Percentiles rank a stretch among this genome's conserved stretches.
phyloP scores from a whole-genome alignment of 2,329 filamentous ascomycete species.

The Ophiostoma triangulosporum region DNA sequence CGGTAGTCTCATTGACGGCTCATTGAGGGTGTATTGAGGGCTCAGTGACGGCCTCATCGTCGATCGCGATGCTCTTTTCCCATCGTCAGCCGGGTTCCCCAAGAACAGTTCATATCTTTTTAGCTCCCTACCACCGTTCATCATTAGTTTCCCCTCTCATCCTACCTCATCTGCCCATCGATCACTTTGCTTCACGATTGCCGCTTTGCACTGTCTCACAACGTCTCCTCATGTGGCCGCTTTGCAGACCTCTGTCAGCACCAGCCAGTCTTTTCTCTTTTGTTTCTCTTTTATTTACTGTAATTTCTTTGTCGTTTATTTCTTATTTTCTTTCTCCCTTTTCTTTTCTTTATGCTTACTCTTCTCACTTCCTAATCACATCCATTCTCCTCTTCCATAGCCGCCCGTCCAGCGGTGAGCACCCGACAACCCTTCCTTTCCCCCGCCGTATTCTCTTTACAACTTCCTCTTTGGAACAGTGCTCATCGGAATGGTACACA shows the following conservation, averaged over 20 bases:
- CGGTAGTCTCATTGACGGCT: too few species aligned
- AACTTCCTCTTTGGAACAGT: too few species aligned
- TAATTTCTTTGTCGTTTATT: too few species aligned
- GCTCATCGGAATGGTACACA: neutral
- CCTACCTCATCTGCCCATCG: neutral
- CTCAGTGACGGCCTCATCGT: too few species aligned
- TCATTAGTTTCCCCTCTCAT: neutral
- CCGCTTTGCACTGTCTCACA: neutral
- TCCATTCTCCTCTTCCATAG: too few species aligned
- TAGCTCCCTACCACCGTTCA: neutral
- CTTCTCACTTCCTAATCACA: neutral
- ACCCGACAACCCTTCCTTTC: neutral
- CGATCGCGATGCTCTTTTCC: too few species aligned
- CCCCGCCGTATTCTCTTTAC: too few species aligned
- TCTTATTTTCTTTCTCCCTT: neutral
- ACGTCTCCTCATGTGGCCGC: neutral
- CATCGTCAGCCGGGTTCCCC: too few species aligned
- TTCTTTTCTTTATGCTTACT: neutral
- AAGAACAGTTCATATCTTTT: too few species aligned
- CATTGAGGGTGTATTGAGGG: too few species aligned
- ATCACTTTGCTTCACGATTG: neutral
- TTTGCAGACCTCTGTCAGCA: neutral
- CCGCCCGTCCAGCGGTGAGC: neutral
- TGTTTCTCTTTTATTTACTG: too few species aligned
- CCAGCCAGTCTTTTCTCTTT: neutral